phyloP scores from a whole-genome alignment of 2,329 filamentous ascomycete genomes.

The Emergomyces africanus region DNA sequence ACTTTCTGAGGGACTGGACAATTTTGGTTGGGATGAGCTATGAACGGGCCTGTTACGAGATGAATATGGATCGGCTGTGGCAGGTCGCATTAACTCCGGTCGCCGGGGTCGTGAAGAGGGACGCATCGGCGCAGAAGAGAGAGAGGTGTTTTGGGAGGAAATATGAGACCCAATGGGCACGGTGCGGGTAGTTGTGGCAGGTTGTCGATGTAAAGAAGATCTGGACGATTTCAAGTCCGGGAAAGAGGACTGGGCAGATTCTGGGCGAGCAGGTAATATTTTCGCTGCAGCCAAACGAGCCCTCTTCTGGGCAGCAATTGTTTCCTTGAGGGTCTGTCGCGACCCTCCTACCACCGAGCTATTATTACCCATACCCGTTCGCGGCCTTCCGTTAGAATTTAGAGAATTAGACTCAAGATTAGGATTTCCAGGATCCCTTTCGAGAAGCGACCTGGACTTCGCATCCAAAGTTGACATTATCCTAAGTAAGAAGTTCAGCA shows the following conservation, averaged over 20 bases:
- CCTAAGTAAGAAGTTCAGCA: conserved; percentile 36
- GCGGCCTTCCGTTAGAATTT: conserved; percentile 11
- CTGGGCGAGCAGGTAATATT: conserved; percentile 40
- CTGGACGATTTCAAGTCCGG: conserved; percentile 31
- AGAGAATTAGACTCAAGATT: conserved; percentile 17
- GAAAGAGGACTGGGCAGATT: conserved; percentile 43
- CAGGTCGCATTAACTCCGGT: conserved; percentile 32
- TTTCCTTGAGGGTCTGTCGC: conserved; percentile 55
- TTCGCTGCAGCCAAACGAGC: conserved; percentile 32
- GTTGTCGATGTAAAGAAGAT: conserved; percentile 17
- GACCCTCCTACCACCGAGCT: conserved; percentile 10
- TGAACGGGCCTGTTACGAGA: conserved; percentile 13
- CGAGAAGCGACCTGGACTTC: conserved; percentile 65
- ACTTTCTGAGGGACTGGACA: conserved; percentile 15
- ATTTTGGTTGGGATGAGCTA: conserved; percentile 13
- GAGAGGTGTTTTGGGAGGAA: conserved; percentile 18
- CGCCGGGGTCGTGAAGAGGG: conserved; percentile 27
- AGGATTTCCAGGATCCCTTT: conserved; percentile 70
- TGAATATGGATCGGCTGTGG: conserved; percentile 43
- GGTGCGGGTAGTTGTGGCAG: conserved; percentile 21
- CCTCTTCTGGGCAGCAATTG: conserved; percentile 72
- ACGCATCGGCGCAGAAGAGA: conserved; percentile 49
- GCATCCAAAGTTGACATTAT: conserved; percentile 68
- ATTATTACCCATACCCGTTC: conserved; percentile 10
- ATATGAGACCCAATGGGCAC: conserved; percentile 24